These are phyloP conservation scores for Nothophoma quercina DNA, from an alignment of 2,329 filamentous ascomycete genomes.

Conservation along the genomic window DNA sequence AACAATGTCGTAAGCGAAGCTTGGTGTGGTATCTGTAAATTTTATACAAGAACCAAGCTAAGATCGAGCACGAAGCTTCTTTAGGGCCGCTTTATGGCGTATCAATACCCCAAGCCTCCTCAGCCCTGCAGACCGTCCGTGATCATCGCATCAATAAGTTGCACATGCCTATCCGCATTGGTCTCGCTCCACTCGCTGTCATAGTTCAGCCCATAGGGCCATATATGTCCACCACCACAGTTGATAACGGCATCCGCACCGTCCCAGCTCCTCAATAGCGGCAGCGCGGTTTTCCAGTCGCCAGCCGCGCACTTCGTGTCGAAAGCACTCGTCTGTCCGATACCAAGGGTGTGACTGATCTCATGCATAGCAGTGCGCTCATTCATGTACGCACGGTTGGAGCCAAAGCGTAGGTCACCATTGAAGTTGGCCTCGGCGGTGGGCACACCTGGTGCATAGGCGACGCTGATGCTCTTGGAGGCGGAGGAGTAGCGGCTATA, in stretches of 20 bases:
- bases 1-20: too few species aligned
- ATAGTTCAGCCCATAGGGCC: constrained; percentile 48
- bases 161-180: constrained; percentile 45
- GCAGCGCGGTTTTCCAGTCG: constrained; percentile 44
- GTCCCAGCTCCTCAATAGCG: constrained; percentile 42
- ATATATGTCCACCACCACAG: constrained; percentile 44
- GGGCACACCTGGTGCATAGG: constrained; percentile 42
- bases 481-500: constrained; percentile 34
- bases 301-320: constrained; percentile 38
- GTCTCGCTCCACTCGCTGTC: constrained; percentile 47
- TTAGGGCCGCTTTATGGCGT: too few species aligned
- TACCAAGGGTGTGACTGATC: constrained; percentile 44
- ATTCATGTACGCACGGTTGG: constrained; percentile 44
- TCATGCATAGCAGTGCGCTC: constrained; percentile 48
- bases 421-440: constrained; percentile 48
- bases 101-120: too few species aligned
- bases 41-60: too few species aligned
- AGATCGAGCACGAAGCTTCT: too few species aligned
- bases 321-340: constrained; percentile 45
- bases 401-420: constrained; percentile 45
- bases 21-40: too few species aligned
- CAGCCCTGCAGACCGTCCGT: constrained; percentile 30
- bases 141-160: constrained; percentile 44
- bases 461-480: constrained; percentile 38
- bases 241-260: constrained; percentile 40